These are phyloP conservation scores for Xylariaceae sp. DNA, from an alignment of 2,329 filamentous ascomycete genomes.

Conservation along the genomic window DNA sequence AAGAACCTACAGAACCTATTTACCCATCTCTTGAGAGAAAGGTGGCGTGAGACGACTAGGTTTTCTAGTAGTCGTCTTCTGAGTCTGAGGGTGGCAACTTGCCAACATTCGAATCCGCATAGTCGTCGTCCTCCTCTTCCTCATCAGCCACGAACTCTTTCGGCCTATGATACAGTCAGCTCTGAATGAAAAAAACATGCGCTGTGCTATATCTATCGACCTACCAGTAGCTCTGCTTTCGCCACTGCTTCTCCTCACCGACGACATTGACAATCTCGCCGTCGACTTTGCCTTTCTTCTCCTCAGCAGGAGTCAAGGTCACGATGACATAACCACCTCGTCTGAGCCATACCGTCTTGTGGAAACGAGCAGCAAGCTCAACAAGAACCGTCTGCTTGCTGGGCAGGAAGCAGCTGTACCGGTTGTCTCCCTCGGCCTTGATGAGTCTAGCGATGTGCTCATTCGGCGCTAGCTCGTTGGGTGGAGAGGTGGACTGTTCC, in stretches of 20 bases:
- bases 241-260: conserved; percentile 84
- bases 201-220: conserved; percentile 21
- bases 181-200: conserved; percentile 1
- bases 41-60: conserved; percentile 15
- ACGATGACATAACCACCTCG: conserved; percentile 82
- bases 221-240: conserved; percentile 83
- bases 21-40: conserved; percentile 23
- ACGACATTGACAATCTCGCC: conserved; percentile 94
- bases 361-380: conserved; percentile 79
- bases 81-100: conserved; percentile 80
- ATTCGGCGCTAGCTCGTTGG: conserved; percentile 52
- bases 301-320: conserved; percentile 58
- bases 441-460: conserved; percentile 71
- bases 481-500: conserved; percentile 61
- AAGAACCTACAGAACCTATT: conserved; percentile 14
- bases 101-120: conserved; percentile 73
- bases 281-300: conserved; percentile 69
- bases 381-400: conserved; percentile 62
- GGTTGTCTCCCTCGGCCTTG: conserved; percentile 81
- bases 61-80: conserved; percentile 54
- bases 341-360: conserved; percentile 90
- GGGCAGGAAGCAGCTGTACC: conserved; percentile 75
- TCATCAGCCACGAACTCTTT: conserved; percentile 63
- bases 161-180: conserved; percentile 51
- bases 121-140: conserved; percentile 56